These are phyloP conservation scores for Xylaria sp. DNA, from an alignment of 2,329 filamentous ascomycete genomes.

Conservation along the genomic window DNA sequence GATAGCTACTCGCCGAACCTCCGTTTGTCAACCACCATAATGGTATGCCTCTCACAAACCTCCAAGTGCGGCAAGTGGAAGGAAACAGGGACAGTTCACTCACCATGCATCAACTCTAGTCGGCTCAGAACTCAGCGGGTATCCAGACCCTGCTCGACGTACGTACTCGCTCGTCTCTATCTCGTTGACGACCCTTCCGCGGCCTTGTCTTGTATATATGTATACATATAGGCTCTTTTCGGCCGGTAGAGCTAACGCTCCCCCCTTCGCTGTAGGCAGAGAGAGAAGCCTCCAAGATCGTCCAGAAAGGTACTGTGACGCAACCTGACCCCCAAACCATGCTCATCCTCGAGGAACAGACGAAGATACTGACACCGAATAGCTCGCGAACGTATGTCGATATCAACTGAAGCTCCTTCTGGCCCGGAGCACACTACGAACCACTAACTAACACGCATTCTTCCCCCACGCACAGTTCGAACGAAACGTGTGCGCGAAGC, in stretches of 20 bases:
- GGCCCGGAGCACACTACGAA: conserved; percentile 1
- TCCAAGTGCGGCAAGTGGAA: background rate
- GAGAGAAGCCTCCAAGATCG: conserved; percentile 98
- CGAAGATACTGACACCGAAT: conserved; percentile 10
- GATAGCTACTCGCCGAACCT: background rate
- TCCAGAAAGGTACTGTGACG: conserved; percentile 80
- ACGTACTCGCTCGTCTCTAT: conserved; percentile 57
- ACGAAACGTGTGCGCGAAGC: conserved; percentile 98
- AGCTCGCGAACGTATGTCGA: conserved; percentile 35
- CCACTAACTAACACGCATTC: conserved; percentile 30
- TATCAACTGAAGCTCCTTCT: conserved; percentile 23
- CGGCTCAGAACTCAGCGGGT: conserved; percentile 97
- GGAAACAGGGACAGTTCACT: conserved; percentile 34
- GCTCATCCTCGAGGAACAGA: background rate
- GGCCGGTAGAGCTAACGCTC: conserved; percentile 3
- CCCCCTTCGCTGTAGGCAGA: conserved; percentile 74
- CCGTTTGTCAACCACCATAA: conserved; percentile 20
- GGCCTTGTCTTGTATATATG: background rate
- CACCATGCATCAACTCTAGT: conserved; percentile 64
- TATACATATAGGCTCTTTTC: background rate
- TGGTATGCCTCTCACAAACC: conserved; percentile 33
- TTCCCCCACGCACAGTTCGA: conserved; percentile 65
- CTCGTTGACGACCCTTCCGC: background rate
- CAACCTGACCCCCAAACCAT: background rate
- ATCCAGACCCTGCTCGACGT: conserved; percentile 99